Conservation (phyloP, 2,329 filamentous ascomycete genomes). For the Penicillium oxalicum region DNA sequence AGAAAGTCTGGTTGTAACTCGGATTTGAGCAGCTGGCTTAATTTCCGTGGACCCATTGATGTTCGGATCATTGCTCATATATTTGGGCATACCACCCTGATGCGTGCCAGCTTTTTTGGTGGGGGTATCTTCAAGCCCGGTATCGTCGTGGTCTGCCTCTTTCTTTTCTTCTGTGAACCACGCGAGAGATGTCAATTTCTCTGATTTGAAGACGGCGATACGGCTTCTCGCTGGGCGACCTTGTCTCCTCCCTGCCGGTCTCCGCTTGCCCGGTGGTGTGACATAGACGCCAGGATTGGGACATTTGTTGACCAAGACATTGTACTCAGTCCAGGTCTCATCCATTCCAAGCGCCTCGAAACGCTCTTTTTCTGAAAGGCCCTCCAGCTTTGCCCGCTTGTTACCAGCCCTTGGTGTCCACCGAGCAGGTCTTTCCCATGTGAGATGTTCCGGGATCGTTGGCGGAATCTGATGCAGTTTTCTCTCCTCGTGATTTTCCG, state of each 20-base stretch:
- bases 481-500: constrained; percentile 5
- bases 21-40: neutral
- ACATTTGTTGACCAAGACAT: constrained; percentile 33
- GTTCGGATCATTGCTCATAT: neutral
- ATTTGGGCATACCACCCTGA: neutral
- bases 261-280: constrained; percentile 34
- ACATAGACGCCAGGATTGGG: constrained; percentile 37
- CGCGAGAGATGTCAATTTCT: constrained; percentile 27
- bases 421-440: neutral
- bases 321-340: constrained; percentile 39
- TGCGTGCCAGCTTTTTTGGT: neutral
- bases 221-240: constrained; percentile 36
- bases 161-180: constrained; percentile 28
- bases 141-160: constrained; percentile 1
- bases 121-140: neutral
- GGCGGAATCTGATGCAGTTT: neutral
- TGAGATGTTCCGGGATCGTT: neutral
- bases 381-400: constrained; percentile 18
- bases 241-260: constrained; percentile 33
- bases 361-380: constrained; percentile 35
- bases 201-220: constrained; percentile 37
- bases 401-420: constrained; percentile 9
- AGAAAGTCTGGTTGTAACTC: neutral
- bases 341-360: constrained; percentile 37
- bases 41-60: neutral